phyloP scores from a whole-genome alignment of 495 filamentous ascomycete species.

The Podospora anserina region DNA sequence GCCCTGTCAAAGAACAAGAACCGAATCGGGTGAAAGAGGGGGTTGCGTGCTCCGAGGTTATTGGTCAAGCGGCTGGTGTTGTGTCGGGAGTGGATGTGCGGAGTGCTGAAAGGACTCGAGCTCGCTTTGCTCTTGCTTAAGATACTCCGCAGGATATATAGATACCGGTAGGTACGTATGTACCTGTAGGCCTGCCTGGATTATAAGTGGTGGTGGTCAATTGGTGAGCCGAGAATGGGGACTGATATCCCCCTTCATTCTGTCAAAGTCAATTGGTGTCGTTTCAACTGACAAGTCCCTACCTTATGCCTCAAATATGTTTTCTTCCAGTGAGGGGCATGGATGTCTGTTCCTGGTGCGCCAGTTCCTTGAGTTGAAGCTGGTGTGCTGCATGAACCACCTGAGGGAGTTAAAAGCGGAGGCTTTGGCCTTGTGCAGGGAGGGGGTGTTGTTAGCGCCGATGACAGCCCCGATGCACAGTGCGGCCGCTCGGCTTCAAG shows the following conservation, averaged over 20 bases:
- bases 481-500: not conserved
- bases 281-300: not conserved
- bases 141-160: not conserved
- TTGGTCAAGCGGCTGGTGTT: constrained; percentile 16
- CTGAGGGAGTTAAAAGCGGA: not conserved
- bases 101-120: constrained; percentile 8
- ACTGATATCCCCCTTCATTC: not conserved
- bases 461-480: constrained; percentile 7
- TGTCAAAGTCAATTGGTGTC: not conserved
- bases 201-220: not conserved
- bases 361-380: constrained; percentile 1
- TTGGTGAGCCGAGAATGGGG: not conserved
- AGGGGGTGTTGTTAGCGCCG: not conserved
- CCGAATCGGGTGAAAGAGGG: constrained; percentile 24
- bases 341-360: constrained; percentile 5
- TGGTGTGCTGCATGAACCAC: constrained; percentile 5
- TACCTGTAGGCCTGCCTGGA: not conserved
- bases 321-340: not conserved
- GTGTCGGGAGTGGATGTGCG: constrained; percentile 8
- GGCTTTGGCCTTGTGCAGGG: not conserved
- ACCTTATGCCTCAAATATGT: not conserved
- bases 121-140: not conserved
- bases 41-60: constrained; percentile 18
- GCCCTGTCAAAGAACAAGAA: constrained; percentile 16
- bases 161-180: not conserved